Evolutionary conservation across 106 monocot species (phyloP), one percentile per base, ranked within the genome.

Genomic region (Chionographis japonica): DNA sequence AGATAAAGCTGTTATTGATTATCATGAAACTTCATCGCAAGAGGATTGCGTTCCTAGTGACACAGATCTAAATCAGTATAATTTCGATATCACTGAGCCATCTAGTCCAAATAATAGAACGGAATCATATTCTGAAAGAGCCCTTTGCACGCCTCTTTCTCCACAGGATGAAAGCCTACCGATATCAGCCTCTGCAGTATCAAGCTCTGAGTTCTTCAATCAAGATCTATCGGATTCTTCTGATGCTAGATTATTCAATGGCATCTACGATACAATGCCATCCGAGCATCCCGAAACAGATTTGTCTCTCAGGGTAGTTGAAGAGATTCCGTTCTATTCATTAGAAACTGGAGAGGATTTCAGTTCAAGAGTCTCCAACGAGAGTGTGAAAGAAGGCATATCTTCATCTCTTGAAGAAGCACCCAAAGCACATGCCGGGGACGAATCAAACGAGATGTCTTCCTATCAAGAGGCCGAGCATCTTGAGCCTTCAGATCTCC

Each of bases 11-110:
- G 46, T 41, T 54, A 41, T 53, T 19, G 36, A 42, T 57, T 40
- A 58, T 72, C 18, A 52, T 18, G 15, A 20, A 46, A 12, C 12
- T 59, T 63, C 50, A 46, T 60, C 54, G n/a, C 58, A 74, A 70
- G 79, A 75, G 51, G 69, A 86, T 64, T 54, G 12, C 52, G 42
- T 59, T 65, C 53, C 17, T 50, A 39, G 53, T 36, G 76, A 74
- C 61, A 55, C 77, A 64, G 55, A 6, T 66, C 53, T 59, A 50
- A 19, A 73, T 68, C 64, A 46, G 38, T 65, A 52, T 54, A 17
- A 63, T 8, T 0, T 54, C 17, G 67, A 76, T 50, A 36, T 3
- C 10, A 16, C n/a, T 20, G 79, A 74, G 19, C 46, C 67, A 73
- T 57, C 53, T 77, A 19, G 56, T 62, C 56, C 16, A 52, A 75